A percentile compares a stretch with the other conserved stretches of the same genome.
Conservation (phyloP, 78 protist genomes). For the Pigoraptor vietnamica region DNA sequence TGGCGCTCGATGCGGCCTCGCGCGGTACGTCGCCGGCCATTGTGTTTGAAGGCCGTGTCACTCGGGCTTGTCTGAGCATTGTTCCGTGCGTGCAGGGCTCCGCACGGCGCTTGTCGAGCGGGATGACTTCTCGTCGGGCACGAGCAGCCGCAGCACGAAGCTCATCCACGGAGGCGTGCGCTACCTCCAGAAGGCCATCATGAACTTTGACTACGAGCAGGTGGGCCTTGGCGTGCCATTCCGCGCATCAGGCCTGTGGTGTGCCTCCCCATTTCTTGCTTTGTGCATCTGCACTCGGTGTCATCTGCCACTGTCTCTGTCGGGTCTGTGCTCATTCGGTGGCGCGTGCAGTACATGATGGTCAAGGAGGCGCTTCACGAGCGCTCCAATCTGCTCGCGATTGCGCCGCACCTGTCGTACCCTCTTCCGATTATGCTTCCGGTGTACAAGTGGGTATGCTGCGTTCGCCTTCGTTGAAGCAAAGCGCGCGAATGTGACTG, state of each 20-base stretch:
- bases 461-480: neutral
- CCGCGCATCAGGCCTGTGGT: too few relatives aligned
- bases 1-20: conserved; percentile 75
- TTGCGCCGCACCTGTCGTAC: conserved; percentile 81
- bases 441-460: conserved; percentile 31
- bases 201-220: conserved; percentile 43
- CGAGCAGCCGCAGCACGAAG: conserved; percentile 81
- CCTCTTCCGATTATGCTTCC: conserved; percentile 85
- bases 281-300: too few relatives aligned
- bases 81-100: conserved; percentile 19
- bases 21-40: conserved; percentile 19
- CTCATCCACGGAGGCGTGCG: conserved; percentile 92
- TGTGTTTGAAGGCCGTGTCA: neutral
- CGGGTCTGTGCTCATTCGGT: neutral
- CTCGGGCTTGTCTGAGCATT: neutral
- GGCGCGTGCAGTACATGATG: conserved; percentile 31
- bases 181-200: conserved; percentile 74
- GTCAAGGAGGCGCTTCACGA: conserved; percentile 81
- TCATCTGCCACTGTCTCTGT: too few relatives aligned
- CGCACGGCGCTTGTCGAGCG: conserved; percentile 41
- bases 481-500: too few relatives aligned
- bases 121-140: conserved; percentile 84
- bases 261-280: too few relatives aligned
- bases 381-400: conserved; percentile 43
- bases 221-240: too few relatives aligned